A percentile compares a stretch with the other conserved stretches of the same genome.
Conservation (phyloP, 768 basidiomycete species). For the Tricholoma furcatifolium region DNA sequence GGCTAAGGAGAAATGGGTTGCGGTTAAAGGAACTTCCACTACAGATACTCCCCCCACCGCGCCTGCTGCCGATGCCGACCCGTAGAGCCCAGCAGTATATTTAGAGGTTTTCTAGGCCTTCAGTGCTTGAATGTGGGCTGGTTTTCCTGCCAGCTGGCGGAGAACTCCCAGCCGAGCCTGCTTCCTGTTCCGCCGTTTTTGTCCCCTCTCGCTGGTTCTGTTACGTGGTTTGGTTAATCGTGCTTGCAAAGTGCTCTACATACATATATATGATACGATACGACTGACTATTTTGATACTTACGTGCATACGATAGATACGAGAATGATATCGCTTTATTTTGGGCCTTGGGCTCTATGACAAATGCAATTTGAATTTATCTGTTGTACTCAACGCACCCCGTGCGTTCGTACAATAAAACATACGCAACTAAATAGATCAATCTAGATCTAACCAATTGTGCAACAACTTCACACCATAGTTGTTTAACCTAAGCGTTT, state of each 20-base stretch:
- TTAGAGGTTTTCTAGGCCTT: conserved; percentile 6
- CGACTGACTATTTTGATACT: conserved; percentile 7
- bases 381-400: no score
- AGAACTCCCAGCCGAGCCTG: conserved; percentile 5
- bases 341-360: conserved; percentile 9
- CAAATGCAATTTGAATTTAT: no score
- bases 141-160: neutral
- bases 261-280: conserved; percentile 11
- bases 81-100: conserved; percentile 9
- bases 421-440: no score
- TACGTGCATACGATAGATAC: conserved; percentile 19
- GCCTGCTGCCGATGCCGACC: conserved; percentile 20
- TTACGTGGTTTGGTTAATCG: conserved; percentile 20
- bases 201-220: conserved; percentile 19
- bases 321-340: conserved; percentile 23
- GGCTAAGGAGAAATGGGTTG: conserved; percentile 73
- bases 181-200: conserved; percentile 19
- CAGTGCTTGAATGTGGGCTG: conserved; percentile 5
- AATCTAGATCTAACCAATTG: no score
- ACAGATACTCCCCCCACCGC: conserved; percentile 18
- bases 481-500: no score
- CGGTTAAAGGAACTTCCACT: conserved; percentile 55
- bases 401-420: no score
- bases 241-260: conserved; percentile 15
- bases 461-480: no score